Percentiles rank a stretch among this genome's conserved stretches.
phyloP scores from a whole-genome alignment of 1,139 yeast genomes.

The Ogataea hybrid region DNA sequence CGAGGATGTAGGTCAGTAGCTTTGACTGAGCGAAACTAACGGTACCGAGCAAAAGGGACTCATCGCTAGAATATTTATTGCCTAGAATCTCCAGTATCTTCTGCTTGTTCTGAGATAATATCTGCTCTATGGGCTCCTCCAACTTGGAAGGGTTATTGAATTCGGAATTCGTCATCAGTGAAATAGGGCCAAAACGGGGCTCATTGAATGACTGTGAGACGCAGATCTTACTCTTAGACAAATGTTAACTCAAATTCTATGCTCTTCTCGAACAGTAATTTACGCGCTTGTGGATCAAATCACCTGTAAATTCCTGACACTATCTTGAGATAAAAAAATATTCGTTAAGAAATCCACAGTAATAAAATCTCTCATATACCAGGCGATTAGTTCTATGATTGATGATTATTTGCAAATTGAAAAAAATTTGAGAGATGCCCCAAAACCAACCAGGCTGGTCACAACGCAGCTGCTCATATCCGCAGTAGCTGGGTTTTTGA shows the following conservation, averaged over 20 bases:
- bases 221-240: not conserved
- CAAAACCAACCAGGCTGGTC: conserved; percentile 26
- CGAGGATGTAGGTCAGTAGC: conserved; percentile 39
- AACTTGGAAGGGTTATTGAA: conserved; percentile 3
- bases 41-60: conserved; percentile 45
- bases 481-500: conserved; percentile 40
- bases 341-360: not conserved
- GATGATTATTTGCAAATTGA: conserved; percentile 17
- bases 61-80: conserved; percentile 35
- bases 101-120: conserved; percentile 19
- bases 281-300: not conserved
- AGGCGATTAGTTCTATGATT: conserved; percentile 11
- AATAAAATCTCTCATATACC: not conserved
- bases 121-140: conserved; percentile 20
- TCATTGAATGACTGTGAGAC: not conserved
- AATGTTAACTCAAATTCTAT: not conserved
- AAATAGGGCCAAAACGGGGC: not conserved
- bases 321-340: conserved; percentile 4
- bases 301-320: not conserved
- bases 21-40: conserved; percentile 43
- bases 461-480: conserved; percentile 46
- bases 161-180: conserved; percentile 10
- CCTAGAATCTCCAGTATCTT: conserved; percentile 25
- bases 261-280: not conserved
- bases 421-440: conserved; percentile 30